Percentiles rank a stretch among this genome's conserved stretches.
These are phyloP conservation scores for Asparagopsis taxiformis DNA, from an alignment of 31 red algal genomes.

Conservation along the genomic window DNA sequence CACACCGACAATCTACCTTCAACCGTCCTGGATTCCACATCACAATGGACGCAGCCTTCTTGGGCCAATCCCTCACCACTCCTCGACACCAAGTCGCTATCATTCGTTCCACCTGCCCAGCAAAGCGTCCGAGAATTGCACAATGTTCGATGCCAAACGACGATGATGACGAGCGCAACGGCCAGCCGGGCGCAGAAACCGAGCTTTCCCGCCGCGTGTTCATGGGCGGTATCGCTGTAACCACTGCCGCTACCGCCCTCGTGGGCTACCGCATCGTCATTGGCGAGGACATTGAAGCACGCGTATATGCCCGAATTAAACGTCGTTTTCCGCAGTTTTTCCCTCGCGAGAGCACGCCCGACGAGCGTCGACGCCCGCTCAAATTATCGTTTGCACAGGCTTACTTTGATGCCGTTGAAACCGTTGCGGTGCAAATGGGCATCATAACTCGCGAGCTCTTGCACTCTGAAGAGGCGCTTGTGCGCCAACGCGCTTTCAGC, in stretches of 20 bases:
- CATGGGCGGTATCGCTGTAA: constrained; percentile 22
- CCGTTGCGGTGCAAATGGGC: constrained; percentile 25
- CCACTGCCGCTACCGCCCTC: constrained; percentile 12
- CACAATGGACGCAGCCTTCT: too few relatives aligned
- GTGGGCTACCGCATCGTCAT: constrained; percentile 38
- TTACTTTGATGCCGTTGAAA: constrained; percentile 36
- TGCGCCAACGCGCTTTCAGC: constrained; percentile 13
- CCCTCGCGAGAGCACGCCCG: constrained; percentile 16
- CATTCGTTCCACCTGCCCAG: too few relatives aligned
- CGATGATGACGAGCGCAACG: too few relatives aligned
- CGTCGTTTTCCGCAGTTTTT: constrained; percentile 33
- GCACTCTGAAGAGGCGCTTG: constrained; percentile 24
- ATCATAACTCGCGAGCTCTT: constrained; percentile 21
- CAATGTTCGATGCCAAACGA: too few relatives aligned
- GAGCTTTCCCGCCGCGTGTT: constrained; percentile 58
- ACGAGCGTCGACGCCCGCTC: constrained; percentile 13
- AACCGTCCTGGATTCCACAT: too few relatives aligned
- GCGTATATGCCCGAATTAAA: constrained; percentile 1
- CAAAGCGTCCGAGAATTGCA: too few relatives aligned
- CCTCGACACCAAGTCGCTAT: too few relatives aligned
- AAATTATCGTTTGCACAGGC: constrained; percentile 24
- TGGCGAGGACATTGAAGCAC: constrained; percentile 46
- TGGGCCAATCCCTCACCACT: too few relatives aligned
- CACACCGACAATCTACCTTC: too few relatives aligned
- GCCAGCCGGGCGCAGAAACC: constrained; percentile 23